phyloP scores from a whole-genome alignment of 2,329 filamentous ascomycete genomes.

The Ophiocordyceps polyrhachis-furcata region DNA sequence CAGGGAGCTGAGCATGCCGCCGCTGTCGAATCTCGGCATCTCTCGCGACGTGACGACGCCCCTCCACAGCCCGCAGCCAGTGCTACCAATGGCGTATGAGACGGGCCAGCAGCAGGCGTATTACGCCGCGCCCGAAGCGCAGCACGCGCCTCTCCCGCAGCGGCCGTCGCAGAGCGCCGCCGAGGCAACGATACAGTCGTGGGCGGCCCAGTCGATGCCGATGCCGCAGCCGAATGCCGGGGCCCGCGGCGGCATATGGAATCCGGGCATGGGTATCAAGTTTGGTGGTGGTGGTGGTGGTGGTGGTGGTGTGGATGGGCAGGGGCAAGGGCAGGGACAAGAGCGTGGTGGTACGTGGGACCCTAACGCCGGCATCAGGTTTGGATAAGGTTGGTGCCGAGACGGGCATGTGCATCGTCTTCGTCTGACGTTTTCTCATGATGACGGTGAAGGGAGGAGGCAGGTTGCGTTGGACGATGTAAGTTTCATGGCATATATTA shows the following conservation, averaged over 20 bases:
- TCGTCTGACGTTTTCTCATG: no score
- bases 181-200: conserved; percentile 39
- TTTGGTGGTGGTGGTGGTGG: conserved; percentile 38
- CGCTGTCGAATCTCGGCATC: conserved; percentile 24
- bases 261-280: conserved; percentile 61
- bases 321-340: conserved; percentile 6
- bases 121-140: conserved; percentile 1
- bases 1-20: conserved; percentile 34
- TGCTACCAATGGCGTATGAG: conserved; percentile 3
- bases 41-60: conserved; percentile 9
- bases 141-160: conserved; percentile 1
- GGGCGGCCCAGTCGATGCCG: conserved; percentile 34
- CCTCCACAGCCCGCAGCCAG: conserved; percentile 1
- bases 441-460: no score
- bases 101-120: conserved; percentile 5
- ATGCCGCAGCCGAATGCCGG: conserved; percentile 23
- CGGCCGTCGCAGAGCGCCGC: conserved; percentile 10
- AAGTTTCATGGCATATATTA: no score
- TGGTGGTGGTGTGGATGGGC: conserved; percentile 8
- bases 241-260: conserved; percentile 34
- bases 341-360: conserved; percentile 32
- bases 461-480: no score
- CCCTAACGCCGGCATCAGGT: conserved; percentile 36
- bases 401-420: no score
- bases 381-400: conserved; percentile 14